Base-by-base conservation (phyloP, 352 stramenopile species). In the Hyaloperonospora arabidopsidis region DNA sequence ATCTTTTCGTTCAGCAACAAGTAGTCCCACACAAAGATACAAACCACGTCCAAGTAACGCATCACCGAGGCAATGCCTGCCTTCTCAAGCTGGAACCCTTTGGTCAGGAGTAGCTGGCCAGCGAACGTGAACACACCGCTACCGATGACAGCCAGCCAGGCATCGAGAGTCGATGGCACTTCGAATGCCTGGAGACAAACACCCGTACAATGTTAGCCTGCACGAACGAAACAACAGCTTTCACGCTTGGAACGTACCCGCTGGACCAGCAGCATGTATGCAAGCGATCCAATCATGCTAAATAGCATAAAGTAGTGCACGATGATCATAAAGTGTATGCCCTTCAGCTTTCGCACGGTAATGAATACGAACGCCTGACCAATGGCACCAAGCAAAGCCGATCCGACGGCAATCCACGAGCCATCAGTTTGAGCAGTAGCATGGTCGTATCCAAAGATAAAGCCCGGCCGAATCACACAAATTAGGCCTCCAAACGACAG, bases 1-100 rank as follows among this genome's bases (percentile, higher is more conserved):
- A 92, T 86, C 12, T 64, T 50, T 53, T 90, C 79, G 10, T 68
- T 55, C 0, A 89, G 65, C 18, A 89, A 50, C 38, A 85, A 23
- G 14, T 66, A 67, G 56, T 92, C 79, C 76, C 79, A 90, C 44
- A 93, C 67, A 56, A 93, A 93, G 6, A 89, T 76, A 55, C 70
- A 90, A n/a, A 90, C 79, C 7, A 93, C 79, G 49, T 90, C 82
- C 21, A 90, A 45, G 57, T 89, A 89, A 29, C 83, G 83, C 83
- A 90, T 89, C 49, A 90, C 76, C 13, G 78, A 89, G 13, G 83
- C 83, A 25, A 89, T 84, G 12, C 79, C 80, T n/a, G 78, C 77
- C 39, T 90, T 93, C 45, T 89, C 83, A 5, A 89, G 65, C 59
- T 93, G 83, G 48, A 93, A 90, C 5, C 83, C 83, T 39, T 85